These are phyloP conservation scores for Cladophialophora immunda DNA, from an alignment of 2,329 filamentous ascomycete species.

Conservation along the genomic window DNA sequence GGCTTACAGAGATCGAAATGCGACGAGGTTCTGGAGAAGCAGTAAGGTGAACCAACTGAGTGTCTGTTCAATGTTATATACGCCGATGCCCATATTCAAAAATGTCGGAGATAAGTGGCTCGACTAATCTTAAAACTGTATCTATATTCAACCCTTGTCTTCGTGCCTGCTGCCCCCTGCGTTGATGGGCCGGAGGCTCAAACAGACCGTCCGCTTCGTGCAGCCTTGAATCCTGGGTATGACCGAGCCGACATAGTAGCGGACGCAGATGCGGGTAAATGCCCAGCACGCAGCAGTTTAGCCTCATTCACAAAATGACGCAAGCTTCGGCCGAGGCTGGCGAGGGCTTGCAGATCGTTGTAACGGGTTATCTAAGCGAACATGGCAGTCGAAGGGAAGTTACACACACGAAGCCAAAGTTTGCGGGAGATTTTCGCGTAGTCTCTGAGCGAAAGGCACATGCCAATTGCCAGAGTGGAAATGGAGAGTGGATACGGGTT, in stretches of 20 bases:
- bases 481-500: slow-evolving; percentile 18
- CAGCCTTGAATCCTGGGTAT: not conserved
- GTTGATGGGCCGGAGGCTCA: not conserved
- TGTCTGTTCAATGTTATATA: too few species aligned
- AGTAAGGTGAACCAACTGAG: too few species aligned
- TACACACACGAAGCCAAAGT: not conserved
- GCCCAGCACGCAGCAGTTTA: too few species aligned
- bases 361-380: too few species aligned
- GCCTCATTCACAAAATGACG: not conserved
- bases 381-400: too few species aligned
- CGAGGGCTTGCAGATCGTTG: not conserved
- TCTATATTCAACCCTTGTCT: not conserved
- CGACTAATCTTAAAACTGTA: too few species aligned
- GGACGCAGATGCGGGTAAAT: not conserved
- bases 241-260: not conserved
- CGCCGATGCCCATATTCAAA: too few species aligned
- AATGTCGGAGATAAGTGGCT: too few species aligned
- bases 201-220: not conserved
- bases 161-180: not conserved
- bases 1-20: too few species aligned
- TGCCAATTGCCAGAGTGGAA: not conserved
- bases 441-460: not conserved
- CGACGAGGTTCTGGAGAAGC: too few species aligned
- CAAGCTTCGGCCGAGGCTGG: not conserved
- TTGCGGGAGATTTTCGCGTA: not conserved